Base-by-base conservation (phyloP, 1,139 yeast species). In the Taiozyma sp. region DNA sequence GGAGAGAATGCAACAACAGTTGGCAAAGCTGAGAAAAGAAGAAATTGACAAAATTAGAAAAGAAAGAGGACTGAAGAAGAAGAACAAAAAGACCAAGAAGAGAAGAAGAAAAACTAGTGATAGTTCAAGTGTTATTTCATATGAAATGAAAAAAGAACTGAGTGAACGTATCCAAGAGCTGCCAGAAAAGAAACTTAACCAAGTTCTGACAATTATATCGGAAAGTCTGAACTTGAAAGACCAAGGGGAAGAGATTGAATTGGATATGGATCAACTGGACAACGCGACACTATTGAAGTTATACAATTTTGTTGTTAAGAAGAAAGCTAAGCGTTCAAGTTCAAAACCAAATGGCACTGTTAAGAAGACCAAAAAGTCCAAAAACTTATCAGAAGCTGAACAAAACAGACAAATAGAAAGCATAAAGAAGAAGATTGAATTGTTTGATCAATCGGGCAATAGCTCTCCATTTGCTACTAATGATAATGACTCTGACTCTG, bases 111-210 rank as follows among this genome's bases (percentile, higher is more conserved):
- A 56, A 56, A 63, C 46, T 14, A 43, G 46, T 29, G 59, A 55
- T 16, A 23, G 49, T 12, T 49, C 70, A 46, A 69, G 75, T 6
- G 83, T 81, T 48, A 87, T 87, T 47, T 89, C 97, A 0, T 93
- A 89, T 67, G 98, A 92, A 65, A 93, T 93, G 98, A 93, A 95
- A 78, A 89, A 90, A 67, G 96, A 90, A 67, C 85, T 93, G 51
- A 83, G 93, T 51, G 97, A 91, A 65, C 83, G 84, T 63, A 93
- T 93, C 65, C 84, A 87, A 48, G 84, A 83, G 54, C 62, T 76
- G 45, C 80, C 91, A 36, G 96, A 90, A 58, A 84, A 86, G 69
- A 89, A 88, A 71, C 73, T 93, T 63, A 89, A 86, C 61, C 87
- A 87, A 52, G 96, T 91, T 41, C 80, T 93, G 57, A 83, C 87